Conservation (phyloP, 371 early-diverging fungal species). For the Mortierella sp. region DNA sequence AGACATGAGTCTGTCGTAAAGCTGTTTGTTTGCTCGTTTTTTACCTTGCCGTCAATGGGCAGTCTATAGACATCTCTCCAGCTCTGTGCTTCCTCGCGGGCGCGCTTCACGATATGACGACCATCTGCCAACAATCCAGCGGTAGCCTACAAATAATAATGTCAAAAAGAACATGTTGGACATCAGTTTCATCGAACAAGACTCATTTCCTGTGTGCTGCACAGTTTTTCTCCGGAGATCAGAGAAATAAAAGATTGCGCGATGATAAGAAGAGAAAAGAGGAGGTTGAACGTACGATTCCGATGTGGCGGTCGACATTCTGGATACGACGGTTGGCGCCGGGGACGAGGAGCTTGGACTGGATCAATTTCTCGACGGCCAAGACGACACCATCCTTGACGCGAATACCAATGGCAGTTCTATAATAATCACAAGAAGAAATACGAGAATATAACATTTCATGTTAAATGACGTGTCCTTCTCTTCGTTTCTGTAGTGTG, state of each 20-base stretch:
- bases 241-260: background rate
- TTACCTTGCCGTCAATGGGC: conserved; percentile 89
- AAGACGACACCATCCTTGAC: conserved; percentile 97
- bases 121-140: conserved; percentile 98
- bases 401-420: conserved; percentile 95
- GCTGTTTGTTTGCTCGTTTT: background rate
- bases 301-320: conserved; percentile 93
- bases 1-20: background rate
- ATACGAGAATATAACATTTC: background rate
- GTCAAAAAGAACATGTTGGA: background rate
- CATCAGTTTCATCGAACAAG: background rate
- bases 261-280: too few species aligned
- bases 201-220: background rate
- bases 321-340: conserved; percentile 94
- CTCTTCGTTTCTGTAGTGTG: background rate
- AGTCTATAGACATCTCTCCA: conserved; percentile 91
- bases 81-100: conserved; percentile 92
- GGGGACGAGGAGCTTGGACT: conserved; percentile 95
- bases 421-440: conserved; percentile 38
- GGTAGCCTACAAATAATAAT: conserved; percentile 74
- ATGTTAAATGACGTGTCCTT: background rate
- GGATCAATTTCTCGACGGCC: conserved; percentile 96
- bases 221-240: background rate
- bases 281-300: conserved; percentile 77
- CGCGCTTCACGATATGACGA: conserved; percentile 90